phyloP scores from a whole-genome alignment of 805 yeast species.

The Starmerella davenportii region DNA sequence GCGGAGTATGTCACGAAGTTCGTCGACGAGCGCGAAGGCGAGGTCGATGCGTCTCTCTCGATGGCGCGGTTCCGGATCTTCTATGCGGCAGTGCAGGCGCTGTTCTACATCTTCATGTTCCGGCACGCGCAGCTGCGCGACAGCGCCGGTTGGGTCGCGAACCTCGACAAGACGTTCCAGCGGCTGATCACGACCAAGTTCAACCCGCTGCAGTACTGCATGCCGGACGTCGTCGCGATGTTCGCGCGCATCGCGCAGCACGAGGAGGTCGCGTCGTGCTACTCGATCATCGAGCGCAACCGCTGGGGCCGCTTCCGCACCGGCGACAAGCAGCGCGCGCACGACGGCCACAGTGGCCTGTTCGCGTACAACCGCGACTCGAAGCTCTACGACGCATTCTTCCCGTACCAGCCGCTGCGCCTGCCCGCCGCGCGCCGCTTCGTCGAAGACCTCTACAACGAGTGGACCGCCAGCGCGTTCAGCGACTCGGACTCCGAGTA shows the following conservation, averaged over 20 bases:
- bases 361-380: constrained; percentile 56
- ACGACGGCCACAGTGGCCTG: constrained; percentile 25
- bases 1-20: constrained; percentile 71
- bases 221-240: constrained; percentile 80
- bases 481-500: constrained; percentile 16
- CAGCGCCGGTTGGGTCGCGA: constrained; percentile 21
- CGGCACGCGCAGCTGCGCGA: constrained; percentile 31
- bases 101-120: constrained; percentile 82
- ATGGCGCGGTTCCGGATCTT: constrained; percentile 83
- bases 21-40: constrained; percentile 68
- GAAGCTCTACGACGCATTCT: constrained; percentile 79
- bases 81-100: constrained; percentile 78
- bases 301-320: constrained; percentile 42
- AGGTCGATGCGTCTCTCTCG: constrained; percentile 51
- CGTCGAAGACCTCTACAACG: constrained; percentile 44
- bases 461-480: constrained; percentile 58
- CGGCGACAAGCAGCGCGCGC: constrained; percentile 1
- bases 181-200: constrained; percentile 70
- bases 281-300: constrained; percentile 79
- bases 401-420: constrained; percentile 86
- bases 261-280: constrained; percentile 81
- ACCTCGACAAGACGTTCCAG: constrained; percentile 71
- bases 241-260: constrained; percentile 85
- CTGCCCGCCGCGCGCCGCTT: constrained; percentile 41
- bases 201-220: constrained; percentile 85